Evolutionary conservation across 805 yeast genomes (phyloP).

Genomic region (Candida germanica): DNA sequence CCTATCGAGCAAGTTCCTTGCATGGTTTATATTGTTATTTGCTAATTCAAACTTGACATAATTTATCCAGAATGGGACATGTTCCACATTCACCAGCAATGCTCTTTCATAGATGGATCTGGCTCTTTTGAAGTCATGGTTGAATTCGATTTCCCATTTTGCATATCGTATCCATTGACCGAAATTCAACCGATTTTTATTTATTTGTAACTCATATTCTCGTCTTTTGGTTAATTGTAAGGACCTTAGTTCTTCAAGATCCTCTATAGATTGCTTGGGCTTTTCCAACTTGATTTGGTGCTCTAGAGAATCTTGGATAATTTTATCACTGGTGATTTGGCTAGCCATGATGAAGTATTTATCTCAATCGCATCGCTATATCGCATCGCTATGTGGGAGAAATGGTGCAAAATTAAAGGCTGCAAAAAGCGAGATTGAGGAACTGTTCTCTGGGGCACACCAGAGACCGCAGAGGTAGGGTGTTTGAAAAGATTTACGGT

Average conservation of each 20-base stretch:
- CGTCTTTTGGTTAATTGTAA: conserved; percentile 71
- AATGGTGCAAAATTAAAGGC: too few species aligned
- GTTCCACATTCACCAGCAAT: conserved; percentile 66
- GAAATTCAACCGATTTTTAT: conserved; percentile 75
- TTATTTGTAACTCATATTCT: conserved; percentile 83
- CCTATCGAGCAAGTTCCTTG: conserved; percentile 78
- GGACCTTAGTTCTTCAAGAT: conserved; percentile 77
- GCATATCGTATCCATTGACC: conserved; percentile 95
- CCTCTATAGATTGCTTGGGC: conserved; percentile 45
- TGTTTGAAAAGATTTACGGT: too few species aligned
- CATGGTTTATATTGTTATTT: conserved; percentile 76
- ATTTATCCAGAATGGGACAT: conserved; percentile 81
- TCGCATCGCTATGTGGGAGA: too few species aligned
- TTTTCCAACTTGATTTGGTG: conserved; percentile 21
- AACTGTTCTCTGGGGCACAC: too few species aligned
- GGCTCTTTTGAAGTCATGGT: conserved; percentile 74
- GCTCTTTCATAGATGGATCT: conserved; percentile 89
- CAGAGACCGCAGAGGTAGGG: too few species aligned
- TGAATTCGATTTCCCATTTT: conserved; percentile 71
- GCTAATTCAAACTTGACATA: conserved; percentile 78
- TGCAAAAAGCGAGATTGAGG: too few species aligned
- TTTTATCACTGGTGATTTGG: conserved; percentile 36
- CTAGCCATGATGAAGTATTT: not conserved
- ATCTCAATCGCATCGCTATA: too few species aligned
- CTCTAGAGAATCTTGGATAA: conserved; percentile 34